Conservation (phyloP, 2,329 filamentous ascomycete genomes). For the Ascocoryne sarcoides region DNA sequence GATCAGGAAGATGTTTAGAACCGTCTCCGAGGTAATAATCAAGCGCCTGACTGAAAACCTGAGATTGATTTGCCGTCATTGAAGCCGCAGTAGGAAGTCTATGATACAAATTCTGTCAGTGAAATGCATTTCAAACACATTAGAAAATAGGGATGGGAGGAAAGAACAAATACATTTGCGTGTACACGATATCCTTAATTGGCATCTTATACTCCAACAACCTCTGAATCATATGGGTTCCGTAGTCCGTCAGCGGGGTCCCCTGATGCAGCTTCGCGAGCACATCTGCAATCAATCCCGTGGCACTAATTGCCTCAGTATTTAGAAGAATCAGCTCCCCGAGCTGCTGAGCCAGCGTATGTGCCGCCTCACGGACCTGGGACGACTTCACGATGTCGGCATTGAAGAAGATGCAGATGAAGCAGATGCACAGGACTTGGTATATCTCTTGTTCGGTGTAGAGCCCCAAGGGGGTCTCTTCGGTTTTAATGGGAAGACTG, state of each 20-base stretch:
- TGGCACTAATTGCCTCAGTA: conserved; percentile 47
- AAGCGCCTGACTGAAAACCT: conserved; percentile 63
- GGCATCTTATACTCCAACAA: conserved; percentile 55
- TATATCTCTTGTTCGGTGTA: conserved; percentile 49
- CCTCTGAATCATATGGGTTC: conserved; percentile 54
- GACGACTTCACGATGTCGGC: conserved; percentile 60
- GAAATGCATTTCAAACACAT: not conserved
- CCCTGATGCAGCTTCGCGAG: conserved; percentile 35
- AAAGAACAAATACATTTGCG: conserved; percentile 20
- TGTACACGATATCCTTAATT: conserved; percentile 51
- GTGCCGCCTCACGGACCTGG: conserved; percentile 49
- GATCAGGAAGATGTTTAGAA: conserved; percentile 45
- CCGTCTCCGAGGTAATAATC: conserved; percentile 62
- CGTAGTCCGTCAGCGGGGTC: conserved; percentile 54
- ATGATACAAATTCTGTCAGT: conserved; percentile 2
- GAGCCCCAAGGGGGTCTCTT: conserved; percentile 39
- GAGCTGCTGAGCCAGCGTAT: conserved; percentile 48
- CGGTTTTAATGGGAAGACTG: conserved; percentile 45
- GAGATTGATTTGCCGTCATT: conserved; percentile 62
- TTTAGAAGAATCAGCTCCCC: conserved; percentile 54
- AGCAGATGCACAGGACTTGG: conserved; percentile 56
- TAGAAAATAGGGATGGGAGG: not conserved
- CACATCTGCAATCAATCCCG: conserved; percentile 46
- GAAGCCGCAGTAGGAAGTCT: conserved; percentile 50
- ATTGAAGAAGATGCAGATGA: conserved; percentile 52